Base-by-base conservation (phyloP, 2,329 filamentous ascomycete genomes). In the Aspergillus caelatus region DNA sequence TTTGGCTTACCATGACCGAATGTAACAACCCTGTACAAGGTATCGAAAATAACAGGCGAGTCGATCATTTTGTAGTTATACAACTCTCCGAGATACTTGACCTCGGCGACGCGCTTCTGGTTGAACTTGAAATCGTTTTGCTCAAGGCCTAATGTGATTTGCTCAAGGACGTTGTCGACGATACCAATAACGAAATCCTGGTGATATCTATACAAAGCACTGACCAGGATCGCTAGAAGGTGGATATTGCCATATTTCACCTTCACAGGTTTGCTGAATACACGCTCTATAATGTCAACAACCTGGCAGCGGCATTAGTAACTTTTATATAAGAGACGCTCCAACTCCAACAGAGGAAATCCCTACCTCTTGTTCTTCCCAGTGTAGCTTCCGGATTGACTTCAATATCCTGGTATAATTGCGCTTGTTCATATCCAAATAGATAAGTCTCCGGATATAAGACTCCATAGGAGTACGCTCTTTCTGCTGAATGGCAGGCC, bases 1-100 rank as follows among this genome's bases (percentile, higher is more conserved):
- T 16, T 26, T 3, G 43, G 23, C 84, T 75, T 75, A 86, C 86
- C 88, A 77, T 98, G 92, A 30, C 94, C 95, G 75, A 96, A 97
- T 9, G 93, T 96, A 75, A 97, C 85, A 70, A 99, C 91, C 74
- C 93, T 93, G 82, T 97, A 99, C 79, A 99, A 86, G 1, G 91
- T 92, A 74, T 99, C 95, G 72, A 99, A 99, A 58, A 99, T 91
- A 28, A 98, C 91, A 0, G 92, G 91, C 50, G 96, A 95, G 77
- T 99, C 95, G 43, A 99, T 86, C 87, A 99, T 92, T 62, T 95
- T 91, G 76, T 98, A 99, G 73, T 97, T 97, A 81, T 99, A 99
- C 11, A 99, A 86, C 78, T 99, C 95, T 26, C 92, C 94, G 6
- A 99, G 84, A 75, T 97, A 99, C 76, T 97, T 98, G 73, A 97